Conservation (phyloP, 805 yeast species). For the Yarrowia sp. region DNA sequence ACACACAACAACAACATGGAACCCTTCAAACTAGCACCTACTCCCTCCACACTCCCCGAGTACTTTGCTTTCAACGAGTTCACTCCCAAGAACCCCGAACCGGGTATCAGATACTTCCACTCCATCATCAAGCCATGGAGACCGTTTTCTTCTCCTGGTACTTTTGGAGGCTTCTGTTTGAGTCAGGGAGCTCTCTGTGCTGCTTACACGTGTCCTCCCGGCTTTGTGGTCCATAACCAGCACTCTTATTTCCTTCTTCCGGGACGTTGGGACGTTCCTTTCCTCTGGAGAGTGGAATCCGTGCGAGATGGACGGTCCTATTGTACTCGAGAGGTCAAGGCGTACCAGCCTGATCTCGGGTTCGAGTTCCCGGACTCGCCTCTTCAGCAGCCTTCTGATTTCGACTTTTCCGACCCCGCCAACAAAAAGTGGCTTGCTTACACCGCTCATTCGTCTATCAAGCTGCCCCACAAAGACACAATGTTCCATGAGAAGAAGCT, state of each 20-base stretch:
- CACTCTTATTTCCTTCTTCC: slow-evolving; percentile 37
- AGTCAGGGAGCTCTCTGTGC: slow-evolving; percentile 9
- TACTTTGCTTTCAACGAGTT: slow-evolving; percentile 5
- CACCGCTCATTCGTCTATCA: slow-evolving; percentile 30
- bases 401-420: slow-evolving; percentile 12
- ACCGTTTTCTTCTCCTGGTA: slow-evolving; percentile 23
- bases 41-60: slow-evolving; percentile 4
- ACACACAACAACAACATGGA: not conserved
- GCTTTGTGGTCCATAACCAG: slow-evolving; percentile 29
- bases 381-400: slow-evolving; percentile 22
- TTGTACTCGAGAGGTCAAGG: slow-evolving; percentile 34
- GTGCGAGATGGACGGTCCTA: slow-evolving; percentile 36
- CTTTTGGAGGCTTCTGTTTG: slow-evolving; percentile 24
- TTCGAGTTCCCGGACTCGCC: slow-evolving; percentile 31
- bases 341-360: slow-evolving; percentile 34
- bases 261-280: slow-evolving; percentile 35
- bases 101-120: slow-evolving; percentile 5
- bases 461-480: slow-evolving; percentile 26
- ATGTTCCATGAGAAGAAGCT: slow-evolving; percentile 27
- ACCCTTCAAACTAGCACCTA: slow-evolving; percentile 12
- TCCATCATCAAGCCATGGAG: slow-evolving; percentile 24
- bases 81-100: slow-evolving; percentile 18
- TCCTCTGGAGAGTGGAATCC: slow-evolving; percentile 34
- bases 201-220: slow-evolving; percentile 13
- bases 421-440: slow-evolving; percentile 27